Conservation (phyloP, 2,329 filamentous ascomycete genomes). For the Aspergillus sp. region DNA sequence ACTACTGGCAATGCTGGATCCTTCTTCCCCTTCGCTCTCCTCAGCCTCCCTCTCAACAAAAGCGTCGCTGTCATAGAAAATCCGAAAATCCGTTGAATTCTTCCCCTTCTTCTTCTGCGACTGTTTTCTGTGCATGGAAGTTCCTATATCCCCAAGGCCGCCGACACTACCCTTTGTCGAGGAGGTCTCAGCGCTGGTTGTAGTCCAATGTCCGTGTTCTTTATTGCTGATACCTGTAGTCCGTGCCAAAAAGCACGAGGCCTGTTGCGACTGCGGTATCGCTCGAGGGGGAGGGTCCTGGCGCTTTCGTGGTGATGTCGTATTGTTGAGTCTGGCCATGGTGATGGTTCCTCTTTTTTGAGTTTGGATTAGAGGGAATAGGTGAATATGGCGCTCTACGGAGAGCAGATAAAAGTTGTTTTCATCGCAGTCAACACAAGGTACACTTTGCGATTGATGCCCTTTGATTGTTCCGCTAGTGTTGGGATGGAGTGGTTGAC, state of each 20-base stretch:
- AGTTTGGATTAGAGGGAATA: too few species aligned
- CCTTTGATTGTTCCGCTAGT: neutral
- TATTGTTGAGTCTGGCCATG: slow-evolving; percentile 2
- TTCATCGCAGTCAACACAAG: neutral
- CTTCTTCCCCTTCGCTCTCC: slow-evolving; percentile 4
- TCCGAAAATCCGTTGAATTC: slow-evolving; percentile 18
- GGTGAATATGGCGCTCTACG: too few species aligned
- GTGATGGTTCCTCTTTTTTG: neutral
- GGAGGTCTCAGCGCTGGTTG: neutral
- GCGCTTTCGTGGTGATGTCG: neutral
- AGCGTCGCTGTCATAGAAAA: slow-evolving; percentile 22
- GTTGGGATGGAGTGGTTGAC: too few species aligned
- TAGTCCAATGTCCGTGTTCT: too few species aligned
- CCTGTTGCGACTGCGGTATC: neutral
- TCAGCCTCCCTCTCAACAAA: slow-evolving; percentile 10
- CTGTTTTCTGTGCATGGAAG: slow-evolving; percentile 6
- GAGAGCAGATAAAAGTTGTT: neutral
- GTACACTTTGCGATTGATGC: neutral
- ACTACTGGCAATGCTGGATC: neutral
- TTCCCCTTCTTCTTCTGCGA: slow-evolving; percentile 13
- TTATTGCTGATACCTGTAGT: slow-evolving; percentile 4
- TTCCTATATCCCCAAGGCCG: neutral
- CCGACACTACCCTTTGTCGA: slow-evolving; percentile 1
- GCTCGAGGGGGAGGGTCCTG: neutral
- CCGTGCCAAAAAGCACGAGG: neutral